Evolutionary conservation across 2,329 filamentous ascomycete genomes (phyloP).

Genomic region (Beauveria brongniartii): DNA sequence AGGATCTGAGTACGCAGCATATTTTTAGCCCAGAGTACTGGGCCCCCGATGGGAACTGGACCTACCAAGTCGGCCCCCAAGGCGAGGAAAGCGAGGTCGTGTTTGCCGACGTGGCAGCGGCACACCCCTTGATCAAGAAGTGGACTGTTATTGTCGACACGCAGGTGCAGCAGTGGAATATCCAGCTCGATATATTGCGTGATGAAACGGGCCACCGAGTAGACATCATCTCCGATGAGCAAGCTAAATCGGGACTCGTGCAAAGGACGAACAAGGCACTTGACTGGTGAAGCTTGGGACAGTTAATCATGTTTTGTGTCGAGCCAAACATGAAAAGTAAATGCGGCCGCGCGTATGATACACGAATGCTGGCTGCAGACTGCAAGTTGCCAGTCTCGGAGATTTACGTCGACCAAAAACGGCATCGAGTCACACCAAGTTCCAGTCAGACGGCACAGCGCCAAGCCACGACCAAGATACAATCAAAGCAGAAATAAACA

Average conservation of each 20-base stretch:
- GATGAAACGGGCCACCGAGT: conserved; percentile 24
- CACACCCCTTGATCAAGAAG: conserved; percentile 58
- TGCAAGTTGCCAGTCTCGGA: too few relatives aligned
- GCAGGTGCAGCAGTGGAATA: conserved; percentile 26
- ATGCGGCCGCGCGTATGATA: neutral
- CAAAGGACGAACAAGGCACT: conserved; percentile 24
- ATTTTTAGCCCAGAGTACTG: conserved; percentile 63
- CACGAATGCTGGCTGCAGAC: too few relatives aligned
- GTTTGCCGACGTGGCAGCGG: conserved; percentile 54
- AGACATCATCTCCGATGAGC: conserved; percentile 21
- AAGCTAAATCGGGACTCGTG: conserved; percentile 17
- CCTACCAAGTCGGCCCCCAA: conserved; percentile 42
- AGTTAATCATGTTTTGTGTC: neutral
- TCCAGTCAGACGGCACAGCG: too few relatives aligned
- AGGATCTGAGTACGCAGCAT: conserved; percentile 51
- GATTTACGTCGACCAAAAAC: too few relatives aligned
- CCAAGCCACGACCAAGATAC: too few relatives aligned
- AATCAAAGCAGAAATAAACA: too few relatives aligned
- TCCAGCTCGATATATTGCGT: conserved; percentile 25
- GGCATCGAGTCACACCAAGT: too few relatives aligned
- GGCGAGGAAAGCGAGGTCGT: conserved; percentile 35
- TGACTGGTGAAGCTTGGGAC: conserved; percentile 27
- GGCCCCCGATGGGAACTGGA: conserved; percentile 63
- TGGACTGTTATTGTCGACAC: conserved; percentile 42
- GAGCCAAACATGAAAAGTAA: neutral